Evolutionary conservation across 2,329 filamentous ascomycete genomes (phyloP), one percentile per base, ranked within the genome.

Genomic region (Nigrospora osmanthi): DNA sequence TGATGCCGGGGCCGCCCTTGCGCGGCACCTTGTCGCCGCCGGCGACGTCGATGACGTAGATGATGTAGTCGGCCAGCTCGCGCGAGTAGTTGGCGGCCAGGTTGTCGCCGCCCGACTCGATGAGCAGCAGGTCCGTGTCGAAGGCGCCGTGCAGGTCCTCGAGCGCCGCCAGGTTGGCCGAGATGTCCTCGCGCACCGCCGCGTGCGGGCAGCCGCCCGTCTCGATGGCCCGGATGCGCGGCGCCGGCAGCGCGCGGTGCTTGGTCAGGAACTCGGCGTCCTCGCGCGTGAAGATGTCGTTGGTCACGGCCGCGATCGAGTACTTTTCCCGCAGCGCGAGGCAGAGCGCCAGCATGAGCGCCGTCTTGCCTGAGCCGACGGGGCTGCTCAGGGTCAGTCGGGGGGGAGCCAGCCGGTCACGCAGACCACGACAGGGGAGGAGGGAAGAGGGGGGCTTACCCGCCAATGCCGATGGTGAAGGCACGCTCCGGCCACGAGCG

Each of bases 281-380:
- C 70, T 98, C 93, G 52, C 86, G 85, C 17, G 91, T 97, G 75
- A 97, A 97, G 74, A 97, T 97, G 74, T 97, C 91, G 75, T 97
- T 97, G 41, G 93, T 98, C 17, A 98, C 91, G 48, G 89, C 93
- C 1, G 93, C 93, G 58, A 98, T 86, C 61, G 83, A 89, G 78
- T 87, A 90, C 45, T 78, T 73, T 42, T 83, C 75, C 49, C 93
- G 86, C 7, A 98, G 82, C 9, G 85, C 84, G 33, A 83, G 83
- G 72, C 89, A 96, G 54, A 97, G 86, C 35, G 87, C 85, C 11
- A 96, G 82, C 91, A 98, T 97, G 28, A 97, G 79, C 15, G 93
- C 93, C 0, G 93, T 97, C 68, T 98, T 98, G 61, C 93, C 93
- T 19, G 90, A 96, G 52, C 93, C 93, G 44, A 98, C 93, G 49